Evolutionary conservation across 306 rosid genomes (phyloP).

Genomic region (Cotoneaster glaucophyllus): DNA sequence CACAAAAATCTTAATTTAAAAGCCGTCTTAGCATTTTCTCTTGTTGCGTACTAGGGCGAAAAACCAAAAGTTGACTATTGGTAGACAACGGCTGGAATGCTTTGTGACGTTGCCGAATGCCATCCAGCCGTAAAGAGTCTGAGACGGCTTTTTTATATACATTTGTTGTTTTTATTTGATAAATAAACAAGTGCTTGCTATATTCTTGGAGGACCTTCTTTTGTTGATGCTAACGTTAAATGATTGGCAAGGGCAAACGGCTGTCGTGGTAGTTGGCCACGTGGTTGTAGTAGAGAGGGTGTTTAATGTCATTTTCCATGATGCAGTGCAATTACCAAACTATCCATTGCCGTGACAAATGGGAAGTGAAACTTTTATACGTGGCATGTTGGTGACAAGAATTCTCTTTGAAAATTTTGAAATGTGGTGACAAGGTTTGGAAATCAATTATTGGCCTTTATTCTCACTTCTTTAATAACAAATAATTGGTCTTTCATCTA

Average conservation of each 20-base stretch:
- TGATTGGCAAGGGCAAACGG: background rate
- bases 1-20: too few species aligned
- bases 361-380: background rate
- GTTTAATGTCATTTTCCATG: background rate
- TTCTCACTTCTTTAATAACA: background rate
- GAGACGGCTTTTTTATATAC: conserved; percentile 6
- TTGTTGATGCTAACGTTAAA: background rate
- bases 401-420: too few species aligned
- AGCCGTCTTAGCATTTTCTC: too few species aligned
- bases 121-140: background rate
- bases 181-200: too few species aligned
- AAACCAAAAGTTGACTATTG: too few species aligned
- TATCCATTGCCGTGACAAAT: conserved; percentile 27
- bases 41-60: too few species aligned
- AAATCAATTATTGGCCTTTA: conserved; percentile 6
- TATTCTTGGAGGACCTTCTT: background rate
- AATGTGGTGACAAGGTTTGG: background rate
- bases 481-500: background rate
- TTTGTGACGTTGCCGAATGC: background rate
- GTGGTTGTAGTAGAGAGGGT: background rate
- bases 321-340: background rate
- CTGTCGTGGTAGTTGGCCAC: background rate
- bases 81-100: background rate
- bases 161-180: too few species aligned
- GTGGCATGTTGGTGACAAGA: conserved; percentile 17